Evolutionary conservation across 75 land plant genomes (phyloP).

Genomic region (Selaginella moellendorffii): DNA sequence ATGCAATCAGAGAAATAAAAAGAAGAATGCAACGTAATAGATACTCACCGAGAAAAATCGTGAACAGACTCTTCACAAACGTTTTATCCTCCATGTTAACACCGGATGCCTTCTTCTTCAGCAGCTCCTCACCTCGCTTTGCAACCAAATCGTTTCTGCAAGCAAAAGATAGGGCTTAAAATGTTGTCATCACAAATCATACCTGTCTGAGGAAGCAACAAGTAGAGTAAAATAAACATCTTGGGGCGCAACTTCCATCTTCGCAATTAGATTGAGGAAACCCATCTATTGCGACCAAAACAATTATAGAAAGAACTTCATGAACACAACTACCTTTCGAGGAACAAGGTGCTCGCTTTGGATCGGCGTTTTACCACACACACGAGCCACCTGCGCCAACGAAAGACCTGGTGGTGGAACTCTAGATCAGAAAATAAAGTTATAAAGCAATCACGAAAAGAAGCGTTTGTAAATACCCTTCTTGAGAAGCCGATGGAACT

Average conservation of each 20-base stretch:
- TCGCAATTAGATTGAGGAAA: slow-evolving; percentile 63
- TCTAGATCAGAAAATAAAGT: neutral
- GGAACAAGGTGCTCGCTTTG: slow-evolving; percentile 37
- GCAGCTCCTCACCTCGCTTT: slow-evolving; percentile 71
- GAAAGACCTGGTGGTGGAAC: slow-evolving; percentile 60
- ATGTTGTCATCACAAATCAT: neutral
- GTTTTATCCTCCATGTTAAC: slow-evolving; percentile 53
- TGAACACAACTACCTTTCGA: slow-evolving; percentile 43
- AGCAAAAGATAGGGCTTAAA: too few relatives aligned
- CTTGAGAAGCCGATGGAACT: slow-evolving; percentile 33
- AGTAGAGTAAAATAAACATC: slow-evolving; percentile 63
- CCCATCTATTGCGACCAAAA: slow-evolving; percentile 63
- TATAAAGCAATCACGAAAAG: neutral
- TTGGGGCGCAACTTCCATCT: slow-evolving; percentile 43
- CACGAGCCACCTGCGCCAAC: slow-evolving; percentile 37
- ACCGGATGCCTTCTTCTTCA: slow-evolving; percentile 51
- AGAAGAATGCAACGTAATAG: neutral
- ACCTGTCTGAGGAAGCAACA: slow-evolving; percentile 67
- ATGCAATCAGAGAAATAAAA: neutral
- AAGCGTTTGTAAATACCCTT: slow-evolving; percentile 9
- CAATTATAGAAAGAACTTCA: too few relatives aligned
- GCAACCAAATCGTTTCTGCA: slow-evolving; percentile 70
- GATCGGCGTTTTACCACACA: slow-evolving; percentile 55
- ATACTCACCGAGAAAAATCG: slow-evolving; percentile 69
- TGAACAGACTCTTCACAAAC: slow-evolving; percentile 46